These are phyloP conservation scores for Amaranthus hypochondriacus DNA, from an alignment of 148 eudicot species.

Conservation along the genomic window DNA sequence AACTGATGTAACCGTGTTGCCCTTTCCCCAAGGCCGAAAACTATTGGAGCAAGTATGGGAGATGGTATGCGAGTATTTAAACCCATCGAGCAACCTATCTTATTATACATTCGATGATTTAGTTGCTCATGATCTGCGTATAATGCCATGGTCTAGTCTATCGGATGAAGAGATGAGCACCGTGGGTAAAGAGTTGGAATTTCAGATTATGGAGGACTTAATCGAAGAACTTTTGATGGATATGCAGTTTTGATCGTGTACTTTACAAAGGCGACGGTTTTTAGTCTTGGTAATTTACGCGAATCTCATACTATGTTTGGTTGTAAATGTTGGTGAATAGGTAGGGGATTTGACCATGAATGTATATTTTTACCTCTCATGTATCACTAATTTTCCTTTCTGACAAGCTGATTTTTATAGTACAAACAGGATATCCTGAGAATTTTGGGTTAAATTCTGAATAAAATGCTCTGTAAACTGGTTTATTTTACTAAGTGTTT, in stretches of 20 bases:
- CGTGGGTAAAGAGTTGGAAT: constrained; percentile 60
- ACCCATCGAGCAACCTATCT: constrained; percentile 41
- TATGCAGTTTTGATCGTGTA: constrained; percentile 29
- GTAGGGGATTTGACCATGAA: constrained; percentile 27
- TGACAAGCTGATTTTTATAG: constrained; percentile 18
- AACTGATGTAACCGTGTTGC: constrained; percentile 23
- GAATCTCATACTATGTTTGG: constrained; percentile 7
- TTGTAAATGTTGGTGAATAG: constrained; percentile 26
- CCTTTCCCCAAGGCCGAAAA: constrained; percentile 49
- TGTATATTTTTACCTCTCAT: constrained; percentile 25
- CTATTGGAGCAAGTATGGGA: constrained; percentile 64
- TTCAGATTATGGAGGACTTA: constrained; percentile 45
- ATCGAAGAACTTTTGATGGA: constrained; percentile 64
- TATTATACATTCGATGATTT: constrained; percentile 48
- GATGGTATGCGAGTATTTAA: constrained; percentile 38
- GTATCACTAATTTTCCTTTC: constrained; percentile 9
- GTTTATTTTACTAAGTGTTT: not conserved
- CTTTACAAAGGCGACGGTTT: constrained; percentile 19
- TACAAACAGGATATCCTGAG: constrained; percentile 14
- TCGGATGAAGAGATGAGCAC: constrained; percentile 55
- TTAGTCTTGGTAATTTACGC: constrained; percentile 21
- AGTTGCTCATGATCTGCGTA: constrained; percentile 55
- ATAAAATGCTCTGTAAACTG: constrained; percentile 5
- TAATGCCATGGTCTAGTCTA: constrained; percentile 50
- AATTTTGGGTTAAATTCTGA: constrained; percentile 15